Evolutionary conservation across 2,329 filamentous ascomycete genomes (phyloP).

Genomic region (Ceratocystis variospora): DNA sequence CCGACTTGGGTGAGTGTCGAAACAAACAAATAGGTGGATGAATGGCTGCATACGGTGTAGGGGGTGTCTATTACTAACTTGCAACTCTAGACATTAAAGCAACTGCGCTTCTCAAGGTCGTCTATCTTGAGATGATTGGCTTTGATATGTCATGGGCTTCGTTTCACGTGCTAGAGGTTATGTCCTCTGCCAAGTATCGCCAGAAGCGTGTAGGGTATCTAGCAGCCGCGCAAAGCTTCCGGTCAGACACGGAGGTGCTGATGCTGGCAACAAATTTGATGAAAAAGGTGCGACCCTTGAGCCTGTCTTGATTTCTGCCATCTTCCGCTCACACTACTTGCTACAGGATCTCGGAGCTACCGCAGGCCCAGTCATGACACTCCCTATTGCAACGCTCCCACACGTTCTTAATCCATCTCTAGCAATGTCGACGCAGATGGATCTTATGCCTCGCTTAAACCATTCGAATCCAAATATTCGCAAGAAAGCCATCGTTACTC

Average conservation of each 20-base stretch:
- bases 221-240: constrained; percentile 89
- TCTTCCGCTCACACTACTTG: not conserved
- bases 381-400: constrained; percentile 81
- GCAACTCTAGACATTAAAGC: constrained; percentile 67
- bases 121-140: constrained; percentile 98
- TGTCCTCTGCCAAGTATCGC: constrained; percentile 88
- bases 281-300: constrained; percentile 54
- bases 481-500: constrained; percentile 90
- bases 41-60: too few species aligned
- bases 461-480: constrained; percentile 76
- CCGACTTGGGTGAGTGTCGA: constrained; percentile 65
- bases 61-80: not conserved
- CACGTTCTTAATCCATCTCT: constrained; percentile 89
- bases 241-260: constrained; percentile 86
- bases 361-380: constrained; percentile 60
- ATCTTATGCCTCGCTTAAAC: constrained; percentile 71
- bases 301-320: not conserved
- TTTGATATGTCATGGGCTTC: constrained; percentile 99
- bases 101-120: constrained; percentile 84
- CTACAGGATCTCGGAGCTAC: constrained; percentile 57
- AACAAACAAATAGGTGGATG: too few species aligned
- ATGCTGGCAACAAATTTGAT: constrained; percentile 95
- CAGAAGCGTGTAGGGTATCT: constrained; percentile 94
- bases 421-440: constrained; percentile 74
- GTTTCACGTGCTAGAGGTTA: constrained; percentile 96